Percentiles rank a stretch among this genome's conserved stretches.
phyloP scores from a whole-genome alignment of 2,329 filamentous ascomycete genomes.

The Lojkania enalia region DNA sequence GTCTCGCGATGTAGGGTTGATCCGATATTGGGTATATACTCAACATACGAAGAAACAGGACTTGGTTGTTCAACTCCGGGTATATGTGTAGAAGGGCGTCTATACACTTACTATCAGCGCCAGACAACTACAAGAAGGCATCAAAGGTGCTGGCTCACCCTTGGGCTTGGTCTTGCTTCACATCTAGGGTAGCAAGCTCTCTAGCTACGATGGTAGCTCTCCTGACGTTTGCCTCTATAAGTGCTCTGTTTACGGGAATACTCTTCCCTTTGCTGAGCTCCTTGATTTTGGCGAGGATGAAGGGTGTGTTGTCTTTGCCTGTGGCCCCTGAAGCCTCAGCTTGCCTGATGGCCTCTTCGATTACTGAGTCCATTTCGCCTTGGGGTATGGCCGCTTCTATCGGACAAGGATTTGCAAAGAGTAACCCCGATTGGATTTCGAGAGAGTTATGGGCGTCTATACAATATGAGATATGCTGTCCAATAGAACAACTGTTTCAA shows the following conservation, averaged over 20 bases:
- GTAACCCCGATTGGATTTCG: conserved; percentile 73
- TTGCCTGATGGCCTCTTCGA: conserved; percentile 46
- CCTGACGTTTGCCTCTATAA: conserved; percentile 69
- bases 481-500: neutral
- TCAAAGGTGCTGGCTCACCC: conserved; percentile 43
- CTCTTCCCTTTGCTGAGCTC: conserved; percentile 74
- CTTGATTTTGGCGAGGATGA: conserved; percentile 76
- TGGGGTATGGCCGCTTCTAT: conserved; percentile 69
- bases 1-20: neutral
- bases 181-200: conserved; percentile 61
- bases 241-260: conserved; percentile 72
- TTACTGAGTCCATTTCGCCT: conserved; percentile 46
- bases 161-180: conserved; percentile 37
- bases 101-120: conserved; percentile 46
- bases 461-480: neutral
- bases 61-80: no score
- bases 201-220: conserved; percentile 67
- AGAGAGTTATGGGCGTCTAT: conserved; percentile 72
- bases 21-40: neutral
- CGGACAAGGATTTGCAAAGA: conserved; percentile 89
- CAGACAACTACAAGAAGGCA: conserved; percentile 29
- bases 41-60: conserved; percentile 2
- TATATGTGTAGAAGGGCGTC: conserved; percentile 27
- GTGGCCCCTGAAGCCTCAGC: conserved; percentile 51
- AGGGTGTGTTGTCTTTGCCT: conserved; percentile 83